Evolutionary conservation across 768 basidiomycete species (phyloP).

Genomic region (Pulveroboletus ravenelii): DNA sequence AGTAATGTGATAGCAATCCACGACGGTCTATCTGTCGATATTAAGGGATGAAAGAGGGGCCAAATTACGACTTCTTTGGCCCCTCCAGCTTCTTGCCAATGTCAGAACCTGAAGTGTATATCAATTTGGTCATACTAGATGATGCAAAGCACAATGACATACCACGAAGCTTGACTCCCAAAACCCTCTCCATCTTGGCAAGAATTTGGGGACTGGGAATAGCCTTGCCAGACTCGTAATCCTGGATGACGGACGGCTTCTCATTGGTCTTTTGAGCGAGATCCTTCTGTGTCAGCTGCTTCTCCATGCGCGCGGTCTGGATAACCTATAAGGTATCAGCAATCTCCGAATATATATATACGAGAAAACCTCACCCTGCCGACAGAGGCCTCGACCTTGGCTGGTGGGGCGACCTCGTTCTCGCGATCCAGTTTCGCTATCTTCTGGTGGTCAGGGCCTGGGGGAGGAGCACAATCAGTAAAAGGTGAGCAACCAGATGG

Average conservation of each 20-base stretch:
- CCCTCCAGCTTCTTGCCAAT: conserved; percentile 86
- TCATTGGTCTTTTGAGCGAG: conserved; percentile 91
- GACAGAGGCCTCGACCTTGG: conserved; percentile 68
- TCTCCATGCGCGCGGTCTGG: conserved; percentile 70
- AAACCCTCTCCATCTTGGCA: conserved; percentile 77
- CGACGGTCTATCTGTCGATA: conserved; percentile 26
- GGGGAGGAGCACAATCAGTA: background rate
- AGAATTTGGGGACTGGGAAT: conserved; percentile 85
- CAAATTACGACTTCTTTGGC: conserved; percentile 63
- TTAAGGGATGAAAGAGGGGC: conserved; percentile 34
- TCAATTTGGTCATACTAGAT: conserved; percentile 2
- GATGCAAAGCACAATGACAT: conserved; percentile 22
- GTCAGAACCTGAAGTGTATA: conserved; percentile 48
- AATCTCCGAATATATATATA: too few species aligned
- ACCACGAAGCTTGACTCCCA: conserved; percentile 90
- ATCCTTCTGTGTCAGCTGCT: conserved; percentile 85
- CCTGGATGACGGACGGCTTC: conserved; percentile 82
- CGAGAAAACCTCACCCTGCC: conserved; percentile 51
- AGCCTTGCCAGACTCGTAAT: conserved; percentile 86
- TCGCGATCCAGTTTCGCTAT: conserved; percentile 94
- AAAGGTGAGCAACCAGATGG: background rate
- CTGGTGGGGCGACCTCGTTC: conserved; percentile 90
- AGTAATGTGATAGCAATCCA: conserved; percentile 17
- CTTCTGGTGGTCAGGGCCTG: conserved; percentile 88
- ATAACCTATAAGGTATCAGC: conserved; percentile 57